Base-by-base conservation (phyloP, 1,139 yeast species). In the Pichia sp. region DNA sequence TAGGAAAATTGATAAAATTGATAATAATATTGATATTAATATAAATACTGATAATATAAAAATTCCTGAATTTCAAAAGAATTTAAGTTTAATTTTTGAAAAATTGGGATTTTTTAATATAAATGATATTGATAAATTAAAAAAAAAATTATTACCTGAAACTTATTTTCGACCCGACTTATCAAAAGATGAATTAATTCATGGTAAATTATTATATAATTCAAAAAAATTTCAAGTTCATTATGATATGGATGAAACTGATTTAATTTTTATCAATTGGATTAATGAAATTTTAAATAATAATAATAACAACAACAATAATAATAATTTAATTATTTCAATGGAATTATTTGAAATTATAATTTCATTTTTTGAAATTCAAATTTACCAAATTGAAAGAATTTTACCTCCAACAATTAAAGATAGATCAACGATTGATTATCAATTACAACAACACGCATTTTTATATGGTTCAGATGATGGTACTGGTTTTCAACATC, bases 191-290 rank as follows among this genome's bases (percentile, higher is more conserved):
- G 57, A 54, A 22, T 45, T 62, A 22, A 41, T 59, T 20, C 56
- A 55, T 36, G 60, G 61, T 22, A 46, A 55, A 22, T 41, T 55
- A 27, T 38, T 50, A 28, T 48, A 49, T 47, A 41, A 43, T 16
- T 41, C 46, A 4, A 55, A 55, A 28, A 54, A 48, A 52, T 61
- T 71, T 64, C 60, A 64, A 55, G 59, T 64, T 2, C 71, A 71
- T 49, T 92, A 92, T 62, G 97, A 90, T 60, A 84, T 90, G 95
- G 97, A 92, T 63, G 96, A 87, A 58, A 95, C 87, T 57, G 97
- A 90, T 61, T 69, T 65, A 36, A 65, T 74, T 35, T 82, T 75
- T 56, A 56, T 87, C 36, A 65, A 72, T 7, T 59, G 64, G 41
- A 64, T 48, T 48, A 62, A 31, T 11, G 34, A 37, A 25, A 12